Conservation (phyloP, 495 filamentous ascomycete genomes). For the Lichina pygmaea region DNA sequence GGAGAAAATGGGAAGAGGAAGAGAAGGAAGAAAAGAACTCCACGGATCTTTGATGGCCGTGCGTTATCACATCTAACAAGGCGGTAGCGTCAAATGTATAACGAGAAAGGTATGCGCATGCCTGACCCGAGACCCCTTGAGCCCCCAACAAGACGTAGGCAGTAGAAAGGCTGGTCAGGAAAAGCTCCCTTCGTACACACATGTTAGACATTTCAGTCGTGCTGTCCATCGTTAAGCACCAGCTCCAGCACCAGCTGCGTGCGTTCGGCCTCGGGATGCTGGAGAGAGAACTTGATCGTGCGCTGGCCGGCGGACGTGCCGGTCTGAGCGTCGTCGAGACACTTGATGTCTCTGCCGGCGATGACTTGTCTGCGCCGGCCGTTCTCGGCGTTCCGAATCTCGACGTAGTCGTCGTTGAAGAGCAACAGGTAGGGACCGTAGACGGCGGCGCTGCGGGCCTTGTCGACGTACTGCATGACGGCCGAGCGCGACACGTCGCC, state of each 20-base stretch:
- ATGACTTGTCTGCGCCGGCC: conserved; percentile 85
- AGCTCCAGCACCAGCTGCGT: conserved; percentile 77
- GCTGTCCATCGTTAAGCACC: conserved; percentile 80
- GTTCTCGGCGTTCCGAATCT: conserved; percentile 91
- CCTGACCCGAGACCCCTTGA: too few relatives aligned
- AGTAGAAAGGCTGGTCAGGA: too few relatives aligned
- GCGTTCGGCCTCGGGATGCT: conserved; percentile 61
- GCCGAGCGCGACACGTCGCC: conserved; percentile 78
- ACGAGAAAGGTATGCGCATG: too few relatives aligned
- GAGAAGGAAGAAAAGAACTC: too few relatives aligned
- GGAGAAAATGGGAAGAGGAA: too few relatives aligned
- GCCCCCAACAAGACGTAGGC: too few relatives aligned
- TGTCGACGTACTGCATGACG: conserved; percentile 93
- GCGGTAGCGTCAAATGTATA: too few relatives aligned
- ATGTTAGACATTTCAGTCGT: conserved; percentile 22
- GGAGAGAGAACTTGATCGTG: conserved; percentile 84
- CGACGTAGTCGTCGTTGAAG: conserved; percentile 75
- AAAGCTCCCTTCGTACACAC: too few relatives aligned
- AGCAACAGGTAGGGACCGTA: conserved; percentile 60
- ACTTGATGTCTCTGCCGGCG: conserved; percentile 60
- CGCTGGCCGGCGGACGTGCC: conserved; percentile 11
- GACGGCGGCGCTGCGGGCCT: conserved; percentile 61
- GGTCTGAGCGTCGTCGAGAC: conserved; percentile 42
- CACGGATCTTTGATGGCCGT: too few relatives aligned
- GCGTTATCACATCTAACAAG: too few relatives aligned